Percentiles rank a stretch among this genome's conserved stretches.
These are phyloP conservation scores for Pseudozyma thailandica DNA, from an alignment of 1,284 basidiomycete species.

Conservation along the genomic window DNA sequence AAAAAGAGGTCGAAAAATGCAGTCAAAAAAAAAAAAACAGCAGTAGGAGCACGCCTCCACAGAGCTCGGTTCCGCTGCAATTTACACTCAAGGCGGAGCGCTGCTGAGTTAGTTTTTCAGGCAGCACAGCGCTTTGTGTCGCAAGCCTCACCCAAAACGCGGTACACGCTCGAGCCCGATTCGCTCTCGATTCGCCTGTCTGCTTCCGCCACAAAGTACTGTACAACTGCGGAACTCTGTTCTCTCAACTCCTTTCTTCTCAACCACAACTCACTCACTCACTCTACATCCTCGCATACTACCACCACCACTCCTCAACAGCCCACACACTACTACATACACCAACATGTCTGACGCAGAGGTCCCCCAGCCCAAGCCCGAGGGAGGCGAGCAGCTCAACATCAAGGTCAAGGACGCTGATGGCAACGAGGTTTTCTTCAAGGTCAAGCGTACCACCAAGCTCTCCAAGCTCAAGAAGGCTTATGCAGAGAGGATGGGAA, in stretches of 20 bases:
- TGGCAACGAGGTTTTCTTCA: conserved; percentile 95
- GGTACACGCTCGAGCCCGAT: conserved; percentile 2
- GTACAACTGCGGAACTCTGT: neutral
- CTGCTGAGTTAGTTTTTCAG: neutral
- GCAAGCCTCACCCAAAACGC: neutral
- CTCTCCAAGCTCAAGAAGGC: conserved; percentile 91
- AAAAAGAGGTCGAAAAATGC: neutral
- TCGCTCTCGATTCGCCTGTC: conserved; percentile 1
- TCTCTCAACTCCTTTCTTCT: conserved; percentile 3
- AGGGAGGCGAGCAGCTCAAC: conserved; percentile 66
- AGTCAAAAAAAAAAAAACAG: conserved; percentile 1
- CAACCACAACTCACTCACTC: conserved; percentile 13
- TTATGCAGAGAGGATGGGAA: conserved; percentile 92
- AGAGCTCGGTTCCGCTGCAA: conserved; percentile 20
- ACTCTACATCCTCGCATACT: neutral
- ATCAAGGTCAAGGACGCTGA: conserved; percentile 68
- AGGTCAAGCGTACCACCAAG: conserved; percentile 95
- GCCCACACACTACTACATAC: neutral
- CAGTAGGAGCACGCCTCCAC: conserved; percentile 5
- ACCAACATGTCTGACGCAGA: conserved; percentile 61
- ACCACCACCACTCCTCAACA: neutral
- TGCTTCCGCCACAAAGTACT: neutral
- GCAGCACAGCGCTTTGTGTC: conserved; percentile 11
- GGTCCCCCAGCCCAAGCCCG: conserved; percentile 59
- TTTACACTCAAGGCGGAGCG: neutral